These are phyloP conservation scores for Lasiosphaeria hispida DNA, from an alignment of 495 filamentous ascomycete genomes.

Conservation along the genomic window DNA sequence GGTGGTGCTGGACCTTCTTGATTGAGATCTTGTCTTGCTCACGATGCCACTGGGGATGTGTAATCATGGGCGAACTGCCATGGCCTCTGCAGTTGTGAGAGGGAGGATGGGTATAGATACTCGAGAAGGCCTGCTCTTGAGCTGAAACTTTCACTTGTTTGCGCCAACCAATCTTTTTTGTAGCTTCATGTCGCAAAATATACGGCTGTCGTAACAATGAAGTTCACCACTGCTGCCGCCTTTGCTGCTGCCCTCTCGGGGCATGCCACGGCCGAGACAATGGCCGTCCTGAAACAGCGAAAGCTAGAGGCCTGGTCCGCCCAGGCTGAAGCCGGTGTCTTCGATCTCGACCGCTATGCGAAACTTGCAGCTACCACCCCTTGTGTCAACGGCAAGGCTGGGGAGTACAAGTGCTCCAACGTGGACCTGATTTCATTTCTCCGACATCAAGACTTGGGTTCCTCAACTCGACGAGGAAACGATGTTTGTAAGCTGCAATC, in stretches of 20 bases:
- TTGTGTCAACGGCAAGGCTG: constrained; percentile 22
- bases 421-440: constrained; percentile 18
- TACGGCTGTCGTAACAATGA: background rate
- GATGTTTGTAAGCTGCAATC: constrained; percentile 14
- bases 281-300: constrained; percentile 10
- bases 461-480: constrained; percentile 16
- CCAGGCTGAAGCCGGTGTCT: constrained; percentile 10
- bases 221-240: background rate
- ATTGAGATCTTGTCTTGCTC: too few species aligned
- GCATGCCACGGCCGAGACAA: constrained; percentile 18
- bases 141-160: too few species aligned
- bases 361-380: background rate
- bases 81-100: too few species aligned
- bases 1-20: too few species aligned
- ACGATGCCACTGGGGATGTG: too few species aligned
- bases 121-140: too few species aligned
- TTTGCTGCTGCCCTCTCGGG: background rate
- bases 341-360: constrained; percentile 15
- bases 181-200: too few species aligned
- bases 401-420: constrained; percentile 21
- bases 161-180: too few species aligned
- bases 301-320: constrained; percentile 9
- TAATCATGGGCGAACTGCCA: too few species aligned
- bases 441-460: constrained; percentile 22
- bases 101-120: too few species aligned